A percentile compares a stretch with the other conserved stretches of the same genome.
These are phyloP conservation scores for Groenewaldozyma salmanticensis DNA, from an alignment of 805 yeast species.

Conservation along the genomic window DNA sequence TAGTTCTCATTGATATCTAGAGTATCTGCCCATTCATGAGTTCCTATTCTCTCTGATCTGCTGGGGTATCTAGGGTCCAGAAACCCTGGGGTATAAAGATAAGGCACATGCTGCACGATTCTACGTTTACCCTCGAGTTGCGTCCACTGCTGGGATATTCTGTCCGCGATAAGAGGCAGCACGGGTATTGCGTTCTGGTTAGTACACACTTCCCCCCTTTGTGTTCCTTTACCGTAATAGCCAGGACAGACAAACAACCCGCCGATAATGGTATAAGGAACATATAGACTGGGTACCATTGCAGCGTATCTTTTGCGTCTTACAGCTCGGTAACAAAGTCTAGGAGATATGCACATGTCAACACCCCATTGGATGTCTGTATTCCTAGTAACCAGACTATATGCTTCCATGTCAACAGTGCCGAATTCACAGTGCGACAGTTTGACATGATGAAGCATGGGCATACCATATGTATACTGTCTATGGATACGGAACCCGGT, in stretches of 20 bases:
- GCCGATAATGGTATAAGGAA: slow-evolving; percentile 55
- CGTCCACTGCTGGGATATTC: slow-evolving; percentile 39
- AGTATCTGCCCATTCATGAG: slow-evolving; percentile 36
- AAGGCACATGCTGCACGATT: slow-evolving; percentile 44
- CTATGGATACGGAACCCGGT: slow-evolving; percentile 50
- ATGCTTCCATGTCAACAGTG: slow-evolving; percentile 34
- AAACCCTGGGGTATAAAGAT: slow-evolving; percentile 41
- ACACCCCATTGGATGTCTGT: slow-evolving; percentile 41
- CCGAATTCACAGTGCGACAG: slow-evolving; percentile 48
- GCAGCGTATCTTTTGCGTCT: slow-evolving; percentile 47
- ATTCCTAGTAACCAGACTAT: slow-evolving; percentile 24
- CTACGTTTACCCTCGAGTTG: slow-evolving; percentile 13
- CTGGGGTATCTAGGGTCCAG: slow-evolving; percentile 18
- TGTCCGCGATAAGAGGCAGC: slow-evolving; percentile 52
- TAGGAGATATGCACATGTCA: slow-evolving; percentile 12
- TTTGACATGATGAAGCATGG: slow-evolving; percentile 35
- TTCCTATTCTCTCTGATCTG: slow-evolving; percentile 12
- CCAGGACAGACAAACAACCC: slow-evolving; percentile 47
- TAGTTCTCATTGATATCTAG: slow-evolving; percentile 45
- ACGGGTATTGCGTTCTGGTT: slow-evolving; percentile 33
- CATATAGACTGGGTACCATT: slow-evolving; percentile 35
- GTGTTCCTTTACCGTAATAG: slow-evolving; percentile 15
- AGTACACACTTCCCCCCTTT: slow-evolving; percentile 12
- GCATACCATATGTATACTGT: slow-evolving; percentile 36
- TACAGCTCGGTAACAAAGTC: slow-evolving; percentile 45